These are phyloP conservation scores for Rasamsonia emersonii DNA, from an alignment of 2,329 filamentous ascomycete genomes.

Conservation along the genomic window DNA sequence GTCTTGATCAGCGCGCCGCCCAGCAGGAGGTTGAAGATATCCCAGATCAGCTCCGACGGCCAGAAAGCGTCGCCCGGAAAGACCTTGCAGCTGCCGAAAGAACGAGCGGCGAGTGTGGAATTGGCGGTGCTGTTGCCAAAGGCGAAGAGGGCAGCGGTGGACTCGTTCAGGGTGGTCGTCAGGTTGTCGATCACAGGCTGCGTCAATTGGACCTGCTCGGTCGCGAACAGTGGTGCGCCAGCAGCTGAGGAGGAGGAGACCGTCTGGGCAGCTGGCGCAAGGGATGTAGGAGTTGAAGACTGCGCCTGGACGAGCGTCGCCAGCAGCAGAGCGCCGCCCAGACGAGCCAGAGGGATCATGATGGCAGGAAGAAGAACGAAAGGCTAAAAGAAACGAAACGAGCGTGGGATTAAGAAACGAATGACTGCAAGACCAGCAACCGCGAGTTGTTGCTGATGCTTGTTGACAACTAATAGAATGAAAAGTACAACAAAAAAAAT, in stretches of 20 bases:
- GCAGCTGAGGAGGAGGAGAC: slow-evolving; percentile 11
- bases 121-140: slow-evolving; percentile 13
- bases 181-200: slow-evolving; percentile 13
- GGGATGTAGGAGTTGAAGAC: slow-evolving; percentile 9
- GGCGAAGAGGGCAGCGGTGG: slow-evolving; percentile 12
- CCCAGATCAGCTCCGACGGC: slow-evolving; percentile 40
- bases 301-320: slow-evolving; percentile 10
- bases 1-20: slow-evolving; percentile 41
- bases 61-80: slow-evolving; percentile 44
- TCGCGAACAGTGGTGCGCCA: slow-evolving; percentile 14
- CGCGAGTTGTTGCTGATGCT: too few species aligned
- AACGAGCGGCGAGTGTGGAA: slow-evolving; percentile 1
- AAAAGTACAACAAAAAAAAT: too few species aligned
- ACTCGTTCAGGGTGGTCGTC: slow-evolving; percentile 6
- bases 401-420: too few species aligned
- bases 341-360: slow-evolving; percentile 7
- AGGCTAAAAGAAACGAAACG: too few species aligned
- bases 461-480: too few species aligned
- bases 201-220: slow-evolving; percentile 20
- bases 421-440: too few species aligned
- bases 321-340: slow-evolving; percentile 8
- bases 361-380: too few species aligned
- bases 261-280: slow-evolving; percentile 8
- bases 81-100: slow-evolving; percentile 14
- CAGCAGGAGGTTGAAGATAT: slow-evolving; percentile 40